phyloP scores from a whole-genome alignment of 2,329 filamentous ascomycete genomes.

The Colletotrichum lentis region DNA sequence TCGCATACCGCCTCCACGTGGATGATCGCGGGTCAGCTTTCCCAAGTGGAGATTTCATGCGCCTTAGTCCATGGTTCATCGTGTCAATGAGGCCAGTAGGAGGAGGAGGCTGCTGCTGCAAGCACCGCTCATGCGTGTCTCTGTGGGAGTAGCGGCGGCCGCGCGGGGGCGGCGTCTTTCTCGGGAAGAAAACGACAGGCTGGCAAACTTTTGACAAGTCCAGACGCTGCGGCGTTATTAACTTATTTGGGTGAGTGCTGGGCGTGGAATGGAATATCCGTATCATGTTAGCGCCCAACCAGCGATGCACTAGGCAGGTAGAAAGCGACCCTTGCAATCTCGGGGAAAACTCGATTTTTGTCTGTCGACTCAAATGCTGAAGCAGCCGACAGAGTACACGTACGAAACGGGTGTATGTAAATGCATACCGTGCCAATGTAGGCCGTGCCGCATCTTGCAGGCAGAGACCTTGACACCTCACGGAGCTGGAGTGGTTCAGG shows the following conservation, averaged over 20 bases:
- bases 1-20: conserved; percentile 38
- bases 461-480: conserved; percentile 24
- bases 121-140: background rate
- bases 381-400: background rate
- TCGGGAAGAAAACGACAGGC: conserved; percentile 16
- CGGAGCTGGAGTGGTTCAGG: conserved; percentile 1
- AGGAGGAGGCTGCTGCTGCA: background rate
- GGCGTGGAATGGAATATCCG: too few relatives aligned
- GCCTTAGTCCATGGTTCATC: conserved; percentile 25
- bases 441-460: conserved; percentile 31
- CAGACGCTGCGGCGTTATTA: conserved; percentile 11
- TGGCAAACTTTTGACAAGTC: conserved; percentile 28
- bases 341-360: conserved; percentile 36
- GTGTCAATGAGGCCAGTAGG: conserved; percentile 9
- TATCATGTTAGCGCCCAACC: too few relatives aligned
- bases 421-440: conserved; percentile 3
- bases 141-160: conserved; percentile 1
- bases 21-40: conserved; percentile 32
- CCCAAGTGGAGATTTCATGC: conserved; percentile 32
- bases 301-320: too few relatives aligned
- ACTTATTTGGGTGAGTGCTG: too few relatives aligned
- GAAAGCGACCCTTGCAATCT: conserved; percentile 26
- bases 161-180: conserved; percentile 24
- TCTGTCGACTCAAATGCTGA: conserved; percentile 31
- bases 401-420: too few relatives aligned